These are phyloP conservation scores for Nissolia schottii DNA, from an alignment of 306 rosid species.

Conservation along the genomic window DNA sequence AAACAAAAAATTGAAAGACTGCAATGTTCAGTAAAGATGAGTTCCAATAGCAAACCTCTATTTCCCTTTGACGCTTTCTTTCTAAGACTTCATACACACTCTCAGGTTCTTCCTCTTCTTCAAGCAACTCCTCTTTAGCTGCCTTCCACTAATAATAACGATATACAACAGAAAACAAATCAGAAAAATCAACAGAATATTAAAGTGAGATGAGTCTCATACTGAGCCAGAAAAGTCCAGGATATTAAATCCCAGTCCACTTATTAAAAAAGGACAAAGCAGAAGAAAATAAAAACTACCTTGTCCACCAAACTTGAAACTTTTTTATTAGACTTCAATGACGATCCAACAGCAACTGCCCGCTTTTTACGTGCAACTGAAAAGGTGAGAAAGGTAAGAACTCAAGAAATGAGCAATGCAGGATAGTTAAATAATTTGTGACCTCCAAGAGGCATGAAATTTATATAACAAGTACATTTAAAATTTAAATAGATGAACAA, in stretches of 20 bases:
- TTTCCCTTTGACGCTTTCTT: constrained; percentile 89
- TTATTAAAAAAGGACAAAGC: too few species aligned
- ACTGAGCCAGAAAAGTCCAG: background rate
- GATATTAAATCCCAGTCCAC: background rate
- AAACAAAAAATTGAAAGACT: constrained; percentile 10
- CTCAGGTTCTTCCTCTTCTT: constrained; percentile 88
- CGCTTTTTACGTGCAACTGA: constrained; percentile 73
- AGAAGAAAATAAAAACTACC: constrained; percentile 36
- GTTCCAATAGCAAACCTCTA: constrained; percentile 53
- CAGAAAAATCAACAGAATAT: background rate
- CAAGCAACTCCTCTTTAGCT: constrained; percentile 94
- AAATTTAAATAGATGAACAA: background rate
- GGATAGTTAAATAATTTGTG: background rate
- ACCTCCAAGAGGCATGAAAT: background rate
- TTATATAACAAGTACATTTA: background rate
- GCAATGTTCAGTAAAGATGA: background rate
- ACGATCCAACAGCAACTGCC: constrained; percentile 63
- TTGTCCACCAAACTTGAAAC: constrained; percentile 89
- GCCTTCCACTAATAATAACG: constrained; percentile 78
- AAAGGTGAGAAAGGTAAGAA: constrained; percentile 21
- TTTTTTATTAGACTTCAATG: constrained; percentile 88
- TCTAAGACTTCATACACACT: constrained; percentile 65
- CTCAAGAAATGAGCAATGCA: background rate
- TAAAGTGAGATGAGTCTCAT: constrained; percentile 9
- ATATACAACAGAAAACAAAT: background rate